A percentile compares a stretch with the other conserved stretches of the same genome.
Conservation (phyloP, 768 basidiomycete species). For the Boletus vermiculosoides region DNA sequence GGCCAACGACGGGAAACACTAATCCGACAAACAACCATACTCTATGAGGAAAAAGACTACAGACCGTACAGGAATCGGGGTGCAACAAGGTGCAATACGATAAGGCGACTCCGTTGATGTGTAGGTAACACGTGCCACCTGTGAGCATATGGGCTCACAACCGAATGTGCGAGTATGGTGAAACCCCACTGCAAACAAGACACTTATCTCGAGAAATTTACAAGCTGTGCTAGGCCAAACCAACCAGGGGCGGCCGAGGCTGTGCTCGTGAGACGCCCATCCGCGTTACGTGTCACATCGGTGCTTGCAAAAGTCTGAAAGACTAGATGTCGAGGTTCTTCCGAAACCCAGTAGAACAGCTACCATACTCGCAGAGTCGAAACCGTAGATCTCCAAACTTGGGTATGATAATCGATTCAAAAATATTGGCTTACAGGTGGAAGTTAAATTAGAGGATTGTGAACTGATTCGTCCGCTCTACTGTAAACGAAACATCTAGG, state of each 20-base stretch:
- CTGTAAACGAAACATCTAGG: constrained; percentile 1
- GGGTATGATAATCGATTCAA: background rate
- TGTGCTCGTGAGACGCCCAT: no score
- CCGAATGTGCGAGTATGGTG: background rate
- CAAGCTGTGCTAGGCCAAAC: no score
- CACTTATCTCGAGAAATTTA: no score
- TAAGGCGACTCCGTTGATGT: background rate
- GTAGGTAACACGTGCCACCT: background rate
- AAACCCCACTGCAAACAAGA: background rate
- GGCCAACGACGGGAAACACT: background rate
- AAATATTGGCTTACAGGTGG: no score
- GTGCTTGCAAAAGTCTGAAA: background rate
- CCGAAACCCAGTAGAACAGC: background rate
- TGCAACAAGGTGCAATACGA: background rate
- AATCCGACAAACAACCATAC: background rate
- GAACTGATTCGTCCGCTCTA: background rate
- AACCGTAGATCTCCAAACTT: background rate
- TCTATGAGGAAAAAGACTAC: no score
- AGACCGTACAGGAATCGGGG: background rate
- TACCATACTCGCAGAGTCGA: background rate
- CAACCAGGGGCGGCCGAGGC: no score
- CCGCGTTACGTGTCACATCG: no score
- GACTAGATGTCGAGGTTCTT: background rate
- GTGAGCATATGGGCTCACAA: background rate
- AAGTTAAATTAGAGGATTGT: background rate